phyloP scores from a whole-genome alignment of 2,329 filamentous ascomycete species.

The Xylariaceae sp. region DNA sequence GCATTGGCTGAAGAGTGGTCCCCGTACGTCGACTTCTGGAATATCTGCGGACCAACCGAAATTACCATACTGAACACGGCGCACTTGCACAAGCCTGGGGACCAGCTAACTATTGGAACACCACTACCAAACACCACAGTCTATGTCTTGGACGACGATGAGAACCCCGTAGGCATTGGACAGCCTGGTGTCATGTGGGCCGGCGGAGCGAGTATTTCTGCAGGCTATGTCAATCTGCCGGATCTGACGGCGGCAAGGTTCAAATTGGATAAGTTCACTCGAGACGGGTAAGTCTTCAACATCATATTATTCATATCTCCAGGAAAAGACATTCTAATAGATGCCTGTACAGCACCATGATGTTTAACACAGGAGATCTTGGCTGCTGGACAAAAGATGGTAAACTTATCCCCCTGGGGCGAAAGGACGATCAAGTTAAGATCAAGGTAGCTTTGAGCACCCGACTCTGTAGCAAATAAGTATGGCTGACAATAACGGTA shows the following conservation, averaged over 20 bases:
- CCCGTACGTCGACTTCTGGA: slow-evolving; percentile 54
- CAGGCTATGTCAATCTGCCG: slow-evolving; percentile 61
- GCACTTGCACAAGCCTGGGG: slow-evolving; percentile 54
- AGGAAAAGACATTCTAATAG: slow-evolving; percentile 7
- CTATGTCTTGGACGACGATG: slow-evolving; percentile 58
- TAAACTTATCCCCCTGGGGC: slow-evolving; percentile 59
- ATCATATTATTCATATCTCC: background rate
- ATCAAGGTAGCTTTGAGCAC: slow-evolving; percentile 52
- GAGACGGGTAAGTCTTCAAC: slow-evolving; percentile 52
- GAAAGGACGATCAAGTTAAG: slow-evolving; percentile 67
- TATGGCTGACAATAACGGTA: slow-evolving; percentile 24
- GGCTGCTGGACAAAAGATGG: slow-evolving; percentile 60
- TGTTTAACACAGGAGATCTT: slow-evolving; percentile 68
- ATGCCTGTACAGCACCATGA: slow-evolving; percentile 46
- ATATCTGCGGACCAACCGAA: slow-evolving; percentile 66
- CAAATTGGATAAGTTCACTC: slow-evolving; percentile 55
- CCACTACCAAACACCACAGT: slow-evolving; percentile 63
- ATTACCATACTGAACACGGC: slow-evolving; percentile 66
- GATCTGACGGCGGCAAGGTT: slow-evolving; percentile 57
- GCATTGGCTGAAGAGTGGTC: slow-evolving; percentile 63
- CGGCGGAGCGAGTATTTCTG: slow-evolving; percentile 59
- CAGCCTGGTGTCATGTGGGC: slow-evolving; percentile 61
- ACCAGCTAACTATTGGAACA: slow-evolving; percentile 57
- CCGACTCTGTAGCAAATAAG: background rate
- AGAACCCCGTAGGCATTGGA: slow-evolving; percentile 53